Evolutionary conservation across 2,329 filamentous ascomycete genomes (phyloP).

Genomic region (Trichoderma simmonsii): DNA sequence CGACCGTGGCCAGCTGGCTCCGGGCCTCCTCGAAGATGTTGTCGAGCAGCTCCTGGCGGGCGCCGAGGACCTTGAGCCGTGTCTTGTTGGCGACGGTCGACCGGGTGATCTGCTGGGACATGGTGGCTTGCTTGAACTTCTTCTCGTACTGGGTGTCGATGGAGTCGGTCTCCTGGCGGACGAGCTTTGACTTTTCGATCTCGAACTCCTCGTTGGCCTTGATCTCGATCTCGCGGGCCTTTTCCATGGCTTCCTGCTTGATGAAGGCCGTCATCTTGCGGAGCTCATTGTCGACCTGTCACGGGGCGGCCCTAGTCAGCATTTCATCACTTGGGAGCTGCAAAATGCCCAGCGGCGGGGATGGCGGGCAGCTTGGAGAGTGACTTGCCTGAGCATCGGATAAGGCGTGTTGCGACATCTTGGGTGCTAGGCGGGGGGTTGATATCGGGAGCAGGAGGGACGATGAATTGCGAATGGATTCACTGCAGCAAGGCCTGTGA

Average conservation of each 20-base stretch:
- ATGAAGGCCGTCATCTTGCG: slow-evolving; percentile 99
- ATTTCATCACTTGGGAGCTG: slow-evolving; percentile 19
- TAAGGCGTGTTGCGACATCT: slow-evolving; percentile 94
- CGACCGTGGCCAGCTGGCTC: slow-evolving; percentile 63
- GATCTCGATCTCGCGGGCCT: slow-evolving; percentile 94
- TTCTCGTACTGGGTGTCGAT: slow-evolving; percentile 95
- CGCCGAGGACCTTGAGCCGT: slow-evolving; percentile 79
- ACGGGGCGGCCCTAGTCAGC: not conserved
- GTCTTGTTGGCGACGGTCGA: slow-evolving; percentile 97
- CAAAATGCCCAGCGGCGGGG: slow-evolving; percentile 17
- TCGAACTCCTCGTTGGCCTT: slow-evolving; percentile 99
- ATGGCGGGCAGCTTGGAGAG: not conserved
- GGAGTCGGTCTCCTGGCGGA: slow-evolving; percentile 87
- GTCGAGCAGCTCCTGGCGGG: slow-evolving; percentile 88
- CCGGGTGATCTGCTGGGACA: slow-evolving; percentile 98
- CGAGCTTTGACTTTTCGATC: slow-evolving; percentile 98
- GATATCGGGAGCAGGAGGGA: not conserved
- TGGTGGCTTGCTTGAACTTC: slow-evolving; percentile 98
- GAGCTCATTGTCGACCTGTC: slow-evolving; percentile 91
- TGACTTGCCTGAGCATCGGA: slow-evolving; percentile 87
- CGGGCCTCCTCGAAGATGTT: slow-evolving; percentile 79
- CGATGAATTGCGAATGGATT: not conserved
- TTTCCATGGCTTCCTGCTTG: slow-evolving; percentile 95
- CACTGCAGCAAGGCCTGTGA: not conserved
- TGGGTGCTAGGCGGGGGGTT: slow-evolving; percentile 37